Conservation (phyloP, 257 asterid species). For the Voacanga thouarsii region DNA sequence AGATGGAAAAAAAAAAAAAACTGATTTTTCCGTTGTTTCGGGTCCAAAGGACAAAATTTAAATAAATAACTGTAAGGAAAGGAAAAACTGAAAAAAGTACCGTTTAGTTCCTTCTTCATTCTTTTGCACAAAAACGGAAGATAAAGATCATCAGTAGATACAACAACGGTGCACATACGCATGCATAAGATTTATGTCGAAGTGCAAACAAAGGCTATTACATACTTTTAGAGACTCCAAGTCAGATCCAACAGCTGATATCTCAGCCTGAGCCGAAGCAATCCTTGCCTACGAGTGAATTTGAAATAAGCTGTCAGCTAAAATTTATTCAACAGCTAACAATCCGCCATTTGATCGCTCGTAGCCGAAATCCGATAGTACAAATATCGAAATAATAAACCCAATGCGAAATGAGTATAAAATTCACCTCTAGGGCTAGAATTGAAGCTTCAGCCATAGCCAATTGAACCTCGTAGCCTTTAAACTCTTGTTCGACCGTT, state of each 20-base stretch:
- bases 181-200: background rate
- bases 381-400: background rate
- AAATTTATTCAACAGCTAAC: slow-evolving; percentile 1
- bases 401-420: background rate
- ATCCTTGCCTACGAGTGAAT: slow-evolving; percentile 51
- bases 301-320: background rate
- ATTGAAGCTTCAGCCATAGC: slow-evolving; percentile 56
- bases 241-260: slow-evolving; percentile 44
- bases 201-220: background rate
- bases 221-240: slow-evolving; percentile 55
- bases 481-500: slow-evolving; percentile 61
- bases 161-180: background rate
- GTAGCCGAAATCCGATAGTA: background rate
- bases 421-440: slow-evolving; percentile 56
- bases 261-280: slow-evolving; percentile 46
- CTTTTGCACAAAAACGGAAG: slow-evolving; percentile 30
- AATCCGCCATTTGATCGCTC: background rate
- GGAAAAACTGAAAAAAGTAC: slow-evolving; percentile 25
- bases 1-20: background rate
- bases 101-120: slow-evolving; percentile 50
- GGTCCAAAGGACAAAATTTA: background rate
- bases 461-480: slow-evolving; percentile 68
- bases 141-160: slow-evolving; percentile 11
- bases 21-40: background rate
- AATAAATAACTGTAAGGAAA: background rate